Evolutionary conservation across 2,329 filamentous ascomycete species (phyloP).

Genomic region (Trichoderma koningiopsis): DNA sequence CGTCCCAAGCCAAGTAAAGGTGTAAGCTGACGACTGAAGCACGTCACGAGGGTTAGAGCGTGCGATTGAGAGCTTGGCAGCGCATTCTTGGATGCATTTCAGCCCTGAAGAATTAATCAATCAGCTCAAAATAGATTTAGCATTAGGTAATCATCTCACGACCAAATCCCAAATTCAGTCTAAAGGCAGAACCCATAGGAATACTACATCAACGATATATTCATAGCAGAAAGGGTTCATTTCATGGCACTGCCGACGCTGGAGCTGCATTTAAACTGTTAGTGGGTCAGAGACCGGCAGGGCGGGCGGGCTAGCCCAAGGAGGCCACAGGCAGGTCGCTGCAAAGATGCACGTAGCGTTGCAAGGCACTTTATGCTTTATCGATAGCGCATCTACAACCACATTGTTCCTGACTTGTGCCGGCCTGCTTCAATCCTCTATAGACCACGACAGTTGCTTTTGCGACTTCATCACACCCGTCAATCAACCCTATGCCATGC

Average conservation of each 20-base stretch:
- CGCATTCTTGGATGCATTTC: not conserved
- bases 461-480: not conserved
- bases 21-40: conserved; percentile 6
- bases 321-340: not conserved
- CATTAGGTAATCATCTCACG: not conserved
- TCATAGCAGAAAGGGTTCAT: not conserved
- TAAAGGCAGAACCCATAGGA: not conserved
- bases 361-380: conserved; percentile 3
- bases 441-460: not conserved
- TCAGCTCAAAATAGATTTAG: not conserved
- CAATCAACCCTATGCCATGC: not conserved
- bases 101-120: not conserved
- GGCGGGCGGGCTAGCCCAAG: not conserved
- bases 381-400: conserved; percentile 20
- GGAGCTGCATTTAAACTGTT: not conserved
- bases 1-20: not conserved
- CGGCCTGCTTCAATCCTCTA: not conserved
- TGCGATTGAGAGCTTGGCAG: not conserved
- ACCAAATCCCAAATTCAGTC: not conserved
- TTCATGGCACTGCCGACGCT: not conserved
- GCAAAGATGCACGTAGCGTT: not conserved
- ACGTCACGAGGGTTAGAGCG: not conserved
- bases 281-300: not conserved
- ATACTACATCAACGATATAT: not conserved
- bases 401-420: conserved; percentile 3